Percentiles rank a stretch among this genome's conserved stretches.
These are phyloP conservation scores for Xylariaceae sp. DNA, from an alignment of 2,329 filamentous ascomycete genomes.

Conservation along the genomic window DNA sequence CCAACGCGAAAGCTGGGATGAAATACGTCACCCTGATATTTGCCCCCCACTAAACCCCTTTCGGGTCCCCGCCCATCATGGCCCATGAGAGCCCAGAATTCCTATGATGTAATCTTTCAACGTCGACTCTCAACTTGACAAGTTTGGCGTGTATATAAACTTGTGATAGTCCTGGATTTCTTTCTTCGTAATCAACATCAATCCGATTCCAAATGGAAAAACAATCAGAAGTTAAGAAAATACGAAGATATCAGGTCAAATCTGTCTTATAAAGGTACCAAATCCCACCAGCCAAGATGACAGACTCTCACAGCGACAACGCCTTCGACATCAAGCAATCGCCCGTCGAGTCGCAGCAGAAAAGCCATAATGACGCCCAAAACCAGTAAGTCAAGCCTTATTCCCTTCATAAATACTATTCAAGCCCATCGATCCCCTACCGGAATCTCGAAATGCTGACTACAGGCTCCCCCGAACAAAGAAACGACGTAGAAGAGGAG, in stretches of 20 bases:
- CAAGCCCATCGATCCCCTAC: neutral
- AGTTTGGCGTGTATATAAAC: neutral
- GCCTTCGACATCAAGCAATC: slow-evolving; percentile 22
- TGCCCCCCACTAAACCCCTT: neutral
- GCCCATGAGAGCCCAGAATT: neutral
- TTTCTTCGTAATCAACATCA: neutral
- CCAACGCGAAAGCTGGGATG: neutral
- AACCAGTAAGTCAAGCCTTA: too few relatives aligned
- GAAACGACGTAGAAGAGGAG: slow-evolving; percentile 27
- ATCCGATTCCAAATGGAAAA: neutral
- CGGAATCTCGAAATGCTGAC: neutral
- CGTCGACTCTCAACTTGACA: neutral
- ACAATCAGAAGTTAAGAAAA: too few relatives aligned
- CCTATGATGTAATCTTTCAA: neutral
- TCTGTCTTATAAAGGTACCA: neutral
- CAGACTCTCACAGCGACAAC: slow-evolving; percentile 20
- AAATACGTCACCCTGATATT: neutral
- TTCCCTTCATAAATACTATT: too few relatives aligned
- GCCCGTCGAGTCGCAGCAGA: slow-evolving; percentile 20
- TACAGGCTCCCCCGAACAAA: neutral
- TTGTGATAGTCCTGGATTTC: neutral
- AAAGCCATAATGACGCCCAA: slow-evolving; percentile 7
- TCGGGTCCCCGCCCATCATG: neutral
- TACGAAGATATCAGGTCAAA: too few relatives aligned
- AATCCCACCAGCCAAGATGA: slow-evolving; percentile 17